These are phyloP conservation scores for Keithomyces neogunnii DNA, from an alignment of 2,329 filamentous ascomycete genomes.

Conservation along the genomic window DNA sequence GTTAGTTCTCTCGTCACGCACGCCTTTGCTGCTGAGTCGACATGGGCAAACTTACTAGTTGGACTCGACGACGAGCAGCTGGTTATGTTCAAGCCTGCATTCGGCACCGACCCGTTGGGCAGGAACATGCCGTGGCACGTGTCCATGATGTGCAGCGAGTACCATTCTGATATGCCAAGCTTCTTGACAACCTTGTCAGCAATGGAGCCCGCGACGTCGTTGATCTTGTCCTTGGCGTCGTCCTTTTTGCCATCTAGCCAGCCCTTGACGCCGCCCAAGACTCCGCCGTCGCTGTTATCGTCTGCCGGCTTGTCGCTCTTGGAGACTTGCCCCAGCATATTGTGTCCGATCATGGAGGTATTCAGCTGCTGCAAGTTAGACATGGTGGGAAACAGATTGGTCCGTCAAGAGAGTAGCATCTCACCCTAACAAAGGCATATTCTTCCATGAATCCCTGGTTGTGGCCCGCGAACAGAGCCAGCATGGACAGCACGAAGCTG, in stretches of 20 bases:
- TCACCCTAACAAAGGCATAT: slow-evolving; percentile 30
- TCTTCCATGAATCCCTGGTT: slow-evolving; percentile 34
- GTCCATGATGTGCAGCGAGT: slow-evolving; percentile 41
- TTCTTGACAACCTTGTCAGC: slow-evolving; percentile 31
- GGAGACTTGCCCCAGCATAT: slow-evolving; percentile 15
- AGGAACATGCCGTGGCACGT: slow-evolving; percentile 37
- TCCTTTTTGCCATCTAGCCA: slow-evolving; percentile 23
- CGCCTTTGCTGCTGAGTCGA: too few relatives aligned
- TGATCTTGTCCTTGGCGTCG: slow-evolving; percentile 27
- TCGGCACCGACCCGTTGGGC: slow-evolving; percentile 30
- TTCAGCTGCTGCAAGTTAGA: slow-evolving; percentile 21
- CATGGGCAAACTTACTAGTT: slow-evolving; percentile 1
- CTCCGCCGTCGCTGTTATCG: slow-evolving; percentile 15
- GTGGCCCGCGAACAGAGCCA: slow-evolving; percentile 32
- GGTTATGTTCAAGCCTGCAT: slow-evolving; percentile 32
- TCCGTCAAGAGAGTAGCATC: slow-evolving; percentile 4
- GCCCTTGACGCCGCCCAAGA: slow-evolving; percentile 21
- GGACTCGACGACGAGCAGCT: slow-evolving; percentile 28
- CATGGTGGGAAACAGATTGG: neutral
- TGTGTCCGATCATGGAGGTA: slow-evolving; percentile 28
- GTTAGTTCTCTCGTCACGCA: neutral
- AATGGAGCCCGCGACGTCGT: slow-evolving; percentile 29
- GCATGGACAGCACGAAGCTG: slow-evolving; percentile 28
- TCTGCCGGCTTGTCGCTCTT: slow-evolving; percentile 14
- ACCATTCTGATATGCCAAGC: slow-evolving; percentile 43